Evolutionary conservation across 805 yeast species (phyloP), one percentile per base, ranked within the genome.

Genomic region (Yarrowia deformans): DNA sequence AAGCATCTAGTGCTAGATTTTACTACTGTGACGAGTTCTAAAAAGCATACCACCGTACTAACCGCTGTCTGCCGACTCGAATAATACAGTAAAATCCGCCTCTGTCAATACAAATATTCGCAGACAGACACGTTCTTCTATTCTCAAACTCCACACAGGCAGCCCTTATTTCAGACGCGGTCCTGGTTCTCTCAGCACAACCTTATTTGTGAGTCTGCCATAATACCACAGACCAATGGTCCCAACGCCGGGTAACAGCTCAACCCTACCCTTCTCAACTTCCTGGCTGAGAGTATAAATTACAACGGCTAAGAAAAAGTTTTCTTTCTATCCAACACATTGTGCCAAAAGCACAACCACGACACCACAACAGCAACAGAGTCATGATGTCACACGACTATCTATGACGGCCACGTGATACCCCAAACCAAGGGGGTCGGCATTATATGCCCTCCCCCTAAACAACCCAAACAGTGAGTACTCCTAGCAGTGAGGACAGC

Each of bases 191-290:
- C 5, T 19, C 49, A 18, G 16, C 12, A 19, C 39, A 56, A 56
- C 64, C 64, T 56, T 56, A 56, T n/a, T 42, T 42, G 37, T 56
- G 64, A n/a, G 64, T 19, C 48, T 56, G 49, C 46, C 29, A 23
- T 23, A 23, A 23, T 7, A 3, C 13, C 18, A 12, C 23, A 43
- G 12, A 14, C 18, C 13, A 10, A 4, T 16, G 7, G 18, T 42
- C 64, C 64, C 64, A 56, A 42, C 64, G 13, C 64, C 48, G 64
- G 64, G 64, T 56, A 56, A 56, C 64, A 12, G 12, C 8, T 9
- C 37, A 56, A 56, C 64, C 64, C 64, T 56, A 56, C 49, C 40
- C 49, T 54, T 54, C 14, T 1, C 18, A 14, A 14, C 34, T 37
- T 13, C 35, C 12, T 23, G 45, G 3, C 12, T 4, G 9, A 2